phyloP scores from a whole-genome alignment of 208 protist genomes.

The Wallacemonas collosoma region DNA sequence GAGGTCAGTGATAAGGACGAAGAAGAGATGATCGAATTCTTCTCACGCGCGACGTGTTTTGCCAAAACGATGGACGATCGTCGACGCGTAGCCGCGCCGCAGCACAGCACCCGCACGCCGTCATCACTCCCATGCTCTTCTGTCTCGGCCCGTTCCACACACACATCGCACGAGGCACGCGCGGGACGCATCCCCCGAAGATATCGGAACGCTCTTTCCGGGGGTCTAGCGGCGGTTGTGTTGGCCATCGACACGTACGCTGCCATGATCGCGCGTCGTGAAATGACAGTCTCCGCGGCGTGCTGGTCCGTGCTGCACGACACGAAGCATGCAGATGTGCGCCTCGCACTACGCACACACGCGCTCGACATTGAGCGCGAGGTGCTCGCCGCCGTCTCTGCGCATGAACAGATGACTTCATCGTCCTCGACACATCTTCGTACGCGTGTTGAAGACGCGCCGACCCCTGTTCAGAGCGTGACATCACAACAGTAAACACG shows the following conservation, averaged over 20 bases:
- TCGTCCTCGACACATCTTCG: constrained; percentile 13
- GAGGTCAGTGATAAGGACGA: background rate
- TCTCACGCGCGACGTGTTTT: background rate
- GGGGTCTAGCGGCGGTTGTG: constrained; percentile 59
- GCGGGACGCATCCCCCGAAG: background rate
- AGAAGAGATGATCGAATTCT: background rate
- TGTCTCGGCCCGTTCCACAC: too few species aligned
- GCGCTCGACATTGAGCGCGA: constrained; percentile 67
- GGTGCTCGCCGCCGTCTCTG: constrained; percentile 49
- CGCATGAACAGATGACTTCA: constrained; percentile 42
- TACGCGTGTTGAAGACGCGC: constrained; percentile 33
- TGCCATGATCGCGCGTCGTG: constrained; percentile 57
- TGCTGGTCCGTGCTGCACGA: constrained; percentile 71
- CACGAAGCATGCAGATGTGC: constrained; percentile 33
- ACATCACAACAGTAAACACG: too few species aligned
- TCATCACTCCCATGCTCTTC: too few species aligned
- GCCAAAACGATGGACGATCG: background rate
- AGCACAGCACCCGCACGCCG: too few species aligned
- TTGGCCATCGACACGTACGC: constrained; percentile 65
- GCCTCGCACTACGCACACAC: constrained; percentile 31
- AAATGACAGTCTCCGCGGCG: constrained; percentile 60
- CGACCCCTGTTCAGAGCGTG: too few species aligned
- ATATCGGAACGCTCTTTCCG: constrained; percentile 55
- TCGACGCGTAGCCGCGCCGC: too few species aligned
- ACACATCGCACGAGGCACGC: too few species aligned